Evolutionary conservation across 208 protist species (phyloP).

Genomic region (Crithidia fasciculata): DNA sequence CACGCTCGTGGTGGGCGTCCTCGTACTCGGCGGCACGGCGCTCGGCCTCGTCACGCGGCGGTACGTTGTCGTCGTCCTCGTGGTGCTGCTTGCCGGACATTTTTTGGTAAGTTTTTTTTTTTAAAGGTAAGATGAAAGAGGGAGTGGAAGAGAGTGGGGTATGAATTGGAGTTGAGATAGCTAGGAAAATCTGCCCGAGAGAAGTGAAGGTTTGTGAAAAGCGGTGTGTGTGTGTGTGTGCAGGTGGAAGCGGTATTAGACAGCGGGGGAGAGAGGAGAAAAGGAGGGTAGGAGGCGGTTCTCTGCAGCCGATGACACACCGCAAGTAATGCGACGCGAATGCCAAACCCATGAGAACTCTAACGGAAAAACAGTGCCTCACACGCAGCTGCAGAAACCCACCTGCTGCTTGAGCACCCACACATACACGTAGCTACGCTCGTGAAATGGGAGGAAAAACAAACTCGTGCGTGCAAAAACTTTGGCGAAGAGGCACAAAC

Average conservation of each 20-base stretch:
- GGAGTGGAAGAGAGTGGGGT: background rate
- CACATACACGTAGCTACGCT: too few species aligned
- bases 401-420: too few species aligned
- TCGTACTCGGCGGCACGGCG: constrained; percentile 74
- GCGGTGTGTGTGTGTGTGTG: constrained; percentile 4
- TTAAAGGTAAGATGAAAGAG: constrained; percentile 8
- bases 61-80: constrained; percentile 62
- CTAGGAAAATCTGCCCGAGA: constrained; percentile 1
- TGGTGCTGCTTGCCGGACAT: constrained; percentile 50
- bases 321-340: too few species aligned
- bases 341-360: too few species aligned
- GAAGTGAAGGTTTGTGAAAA: background rate
- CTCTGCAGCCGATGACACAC: too few species aligned
- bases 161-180: constrained; percentile 14
- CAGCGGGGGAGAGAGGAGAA: too few species aligned
- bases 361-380: too few species aligned
- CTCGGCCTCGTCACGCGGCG: constrained; percentile 83
- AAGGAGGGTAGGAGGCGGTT: too few species aligned
- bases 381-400: too few species aligned
- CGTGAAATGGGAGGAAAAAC: too few species aligned
- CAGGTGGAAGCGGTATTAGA: background rate
- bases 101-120: constrained; percentile 6
- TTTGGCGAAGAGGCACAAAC: too few species aligned
- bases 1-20: constrained; percentile 79
- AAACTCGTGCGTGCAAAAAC: too few species aligned